Percentiles rank a stretch among this genome's conserved stretches.
phyloP scores from a whole-genome alignment of 2,329 filamentous ascomycete species.

The Colletotrichum sublineola region DNA sequence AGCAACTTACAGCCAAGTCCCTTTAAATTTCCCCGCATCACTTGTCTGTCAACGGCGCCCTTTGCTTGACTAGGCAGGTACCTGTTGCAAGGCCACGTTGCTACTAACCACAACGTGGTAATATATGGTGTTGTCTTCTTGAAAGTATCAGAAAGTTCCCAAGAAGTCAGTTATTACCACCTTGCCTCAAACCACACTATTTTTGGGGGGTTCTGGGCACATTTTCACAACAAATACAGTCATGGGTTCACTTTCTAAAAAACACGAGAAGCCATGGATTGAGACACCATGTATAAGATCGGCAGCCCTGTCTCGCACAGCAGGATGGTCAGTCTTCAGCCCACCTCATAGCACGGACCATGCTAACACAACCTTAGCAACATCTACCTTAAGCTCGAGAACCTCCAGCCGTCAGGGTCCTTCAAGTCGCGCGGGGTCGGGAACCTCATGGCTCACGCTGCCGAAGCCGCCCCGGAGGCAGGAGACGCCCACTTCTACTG shows the following conservation, averaged over 20 bases:
- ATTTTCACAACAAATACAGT: constrained; percentile 9
- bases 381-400: constrained; percentile 88
- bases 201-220: background rate
- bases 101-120: background rate
- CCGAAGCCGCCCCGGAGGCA: constrained; percentile 48
- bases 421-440: constrained; percentile 89
- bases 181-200: too few relatives aligned
- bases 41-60: background rate
- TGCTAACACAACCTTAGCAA: constrained; percentile 61
- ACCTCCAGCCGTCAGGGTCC: constrained; percentile 85
- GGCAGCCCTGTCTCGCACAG: constrained; percentile 73
- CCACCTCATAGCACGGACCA: constrained; percentile 37
- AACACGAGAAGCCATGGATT: constrained; percentile 71
- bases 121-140: background rate
- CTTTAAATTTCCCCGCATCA: background rate
- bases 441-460: constrained; percentile 71
- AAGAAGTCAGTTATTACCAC: background rate
- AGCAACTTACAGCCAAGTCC: background rate
- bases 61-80: background rate
- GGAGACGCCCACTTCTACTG: constrained; percentile 78
- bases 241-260: constrained; percentile 58
- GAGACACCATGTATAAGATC: constrained; percentile 80
- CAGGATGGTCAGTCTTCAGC: constrained; percentile 73
- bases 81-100: too few relatives aligned
- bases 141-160: background rate